Base-by-base conservation (phyloP, 2,329 filamentous ascomycete species). In the Sclerotinia borealis region DNA sequence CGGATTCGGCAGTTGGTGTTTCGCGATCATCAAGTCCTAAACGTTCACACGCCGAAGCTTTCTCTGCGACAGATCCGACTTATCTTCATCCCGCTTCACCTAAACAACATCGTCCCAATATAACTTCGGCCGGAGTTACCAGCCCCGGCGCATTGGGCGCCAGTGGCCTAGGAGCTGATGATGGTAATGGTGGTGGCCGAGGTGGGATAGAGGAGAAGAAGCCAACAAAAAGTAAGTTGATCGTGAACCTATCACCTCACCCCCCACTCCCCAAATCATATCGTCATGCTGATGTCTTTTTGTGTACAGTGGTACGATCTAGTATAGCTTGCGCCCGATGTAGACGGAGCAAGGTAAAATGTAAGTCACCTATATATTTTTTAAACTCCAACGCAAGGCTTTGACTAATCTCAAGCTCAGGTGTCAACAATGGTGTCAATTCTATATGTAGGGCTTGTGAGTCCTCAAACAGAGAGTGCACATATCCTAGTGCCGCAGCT, bases 291-390 rank as follows among this genome's bases (percentile, higher is more conserved):
- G 17, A 63, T 31, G 17, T 29, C 1, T 27, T n/a, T n/a, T 15
- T 25, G 54, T 69, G 73, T 51, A 77, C 77, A 72, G 80, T 80
- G 39, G 89, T 92, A 84, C 84, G 91, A 69, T 92, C 90, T 52
- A 91, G 88, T 72, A 91, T 93, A 73, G 90, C 91, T 54, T 95
- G 91, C 76, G 80, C 85, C 66, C 82, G 85, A 67, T 93, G 91
- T 74, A 83, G 91, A 64, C 85, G 85, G 71, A 92, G 89, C 74
- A 96, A 95, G 77, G 91, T 93, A 74, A 93, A 93, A 77, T 96
- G 91, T 78, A 86, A 91, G 70, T 71, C 29, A 10, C 27, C 6
- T 10, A 19, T 25, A 31, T 22, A 27, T 5, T 50, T 41, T 29
- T 22, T 7, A 22, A n/a, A 27, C 22, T 13, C 27, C 11, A 2